These are phyloP conservation scores for Euphorbia pulcherrima DNA, from an alignment of 345 rosid species.

Conservation along the genomic window DNA sequence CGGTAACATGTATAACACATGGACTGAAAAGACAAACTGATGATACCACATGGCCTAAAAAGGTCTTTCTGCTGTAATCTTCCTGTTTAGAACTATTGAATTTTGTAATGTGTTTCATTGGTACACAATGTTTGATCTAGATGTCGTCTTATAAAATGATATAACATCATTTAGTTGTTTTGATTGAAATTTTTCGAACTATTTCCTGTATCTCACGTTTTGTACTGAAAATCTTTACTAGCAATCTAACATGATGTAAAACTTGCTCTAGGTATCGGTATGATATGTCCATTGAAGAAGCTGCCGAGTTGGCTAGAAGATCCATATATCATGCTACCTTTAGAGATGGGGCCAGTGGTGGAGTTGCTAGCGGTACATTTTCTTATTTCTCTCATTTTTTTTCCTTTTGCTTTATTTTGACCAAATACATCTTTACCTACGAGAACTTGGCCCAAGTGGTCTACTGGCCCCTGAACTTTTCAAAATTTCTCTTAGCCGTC, in stretches of 20 bases:
- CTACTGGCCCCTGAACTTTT: no score
- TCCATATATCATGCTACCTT: slow-evolving; percentile 97
- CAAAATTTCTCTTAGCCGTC: no score
- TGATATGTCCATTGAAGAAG: slow-evolving; percentile 89
- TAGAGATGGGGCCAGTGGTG: slow-evolving; percentile 99
- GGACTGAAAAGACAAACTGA: no score
- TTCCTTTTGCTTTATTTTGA: no score
- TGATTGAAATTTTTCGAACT: background rate
- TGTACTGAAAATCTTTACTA: background rate
- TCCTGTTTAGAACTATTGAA: background rate
- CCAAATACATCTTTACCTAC: no score
- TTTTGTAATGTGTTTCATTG: background rate
- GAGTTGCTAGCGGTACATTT: slow-evolving; percentile 87
- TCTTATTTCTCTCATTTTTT: slow-evolving; percentile 18
- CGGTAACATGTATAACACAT: no score
- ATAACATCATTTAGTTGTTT: background rate
- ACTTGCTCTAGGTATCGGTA: slow-evolving; percentile 50
- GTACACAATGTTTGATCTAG: background rate
- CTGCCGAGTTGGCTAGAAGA: slow-evolving; percentile 90
- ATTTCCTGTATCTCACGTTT: background rate
- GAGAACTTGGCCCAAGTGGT: no score
- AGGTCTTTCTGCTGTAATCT: no score
- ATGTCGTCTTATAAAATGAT: slow-evolving; percentile 4
- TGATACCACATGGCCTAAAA: no score
- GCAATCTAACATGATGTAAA: background rate